Evolutionary conservation across 2,329 filamentous ascomycete species (phyloP), one percentile per base, ranked within the genome.

Genomic region (Lachnellula arida): DNA sequence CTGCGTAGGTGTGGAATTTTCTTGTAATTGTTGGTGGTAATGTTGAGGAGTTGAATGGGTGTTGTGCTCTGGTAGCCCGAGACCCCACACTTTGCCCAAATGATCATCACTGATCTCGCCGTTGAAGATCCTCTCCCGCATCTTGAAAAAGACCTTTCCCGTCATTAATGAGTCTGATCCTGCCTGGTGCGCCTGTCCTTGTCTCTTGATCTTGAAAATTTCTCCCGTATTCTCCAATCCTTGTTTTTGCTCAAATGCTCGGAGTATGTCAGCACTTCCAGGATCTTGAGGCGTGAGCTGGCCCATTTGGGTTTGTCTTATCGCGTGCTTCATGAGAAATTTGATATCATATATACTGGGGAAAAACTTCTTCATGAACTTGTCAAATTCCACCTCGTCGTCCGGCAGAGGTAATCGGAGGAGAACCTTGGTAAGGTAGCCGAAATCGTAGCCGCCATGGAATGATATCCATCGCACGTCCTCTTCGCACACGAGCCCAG

Each of bases 381-480:
- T 83, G 70, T 95, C 89, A 71, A 97, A 99, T 61, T 94, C 87
- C 49, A 86, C 81, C 71, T 97, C 94, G 64, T 96, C 91, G 64
- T 91, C 89, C 0, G 94, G 94, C 7, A 99, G 79, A 46, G 87
- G 84, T 63, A 86, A 82, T 73, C 89, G 89, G 55, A 89, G 87
- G 71, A 99, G 86, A 56, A 97, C 85, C 75, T 99, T 99, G 68
- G 95, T 92, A 47, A 99, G 79, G 69, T 97, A 97, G 49, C 92
- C 94, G 73, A 99, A 97, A 75, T 99, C 94, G 74, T 99, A 99
- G 58, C 93, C 94, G 28, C 91, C 94, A 72, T 99, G 94, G 75
- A 97, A 97, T 4, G 91, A 96, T 61, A 99, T 89, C 94, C 94
- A 99, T 71, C 91, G 87, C 54, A 97, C 89, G 56, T 95, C 86